Conservation (phyloP, 23 red algal genomes). For the Chondrus crispus region DNA sequence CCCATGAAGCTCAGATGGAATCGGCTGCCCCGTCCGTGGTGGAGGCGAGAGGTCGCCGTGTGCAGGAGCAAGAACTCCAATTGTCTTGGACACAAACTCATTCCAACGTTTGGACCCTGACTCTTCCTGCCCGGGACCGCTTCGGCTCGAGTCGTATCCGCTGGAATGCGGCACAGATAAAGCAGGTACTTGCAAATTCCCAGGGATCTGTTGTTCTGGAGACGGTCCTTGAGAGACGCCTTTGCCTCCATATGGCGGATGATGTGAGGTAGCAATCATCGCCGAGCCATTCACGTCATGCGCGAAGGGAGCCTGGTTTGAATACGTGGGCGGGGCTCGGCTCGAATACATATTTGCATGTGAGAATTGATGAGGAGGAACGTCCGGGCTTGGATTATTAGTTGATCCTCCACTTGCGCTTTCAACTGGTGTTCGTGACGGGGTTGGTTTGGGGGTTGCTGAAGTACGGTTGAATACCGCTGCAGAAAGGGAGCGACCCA, state of each 20-base stretch:
- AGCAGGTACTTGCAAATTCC: neutral
- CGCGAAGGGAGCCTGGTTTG: neutral
- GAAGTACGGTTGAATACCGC: neutral
- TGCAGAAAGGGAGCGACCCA: constrained; percentile 12
- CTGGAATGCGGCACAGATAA: neutral
- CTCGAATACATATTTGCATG: too few species aligned
- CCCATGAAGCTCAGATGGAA: neutral
- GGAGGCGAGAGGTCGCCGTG: constrained; percentile 42
- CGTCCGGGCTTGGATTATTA: neutral
- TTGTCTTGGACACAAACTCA: constrained; percentile 18
- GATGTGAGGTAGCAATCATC: neutral
- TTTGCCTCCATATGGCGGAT: too few species aligned
- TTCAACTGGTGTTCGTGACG: neutral
- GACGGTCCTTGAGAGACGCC: too few species aligned
- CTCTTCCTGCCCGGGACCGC: neutral
- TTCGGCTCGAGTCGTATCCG: neutral
- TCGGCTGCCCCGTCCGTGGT: neutral
- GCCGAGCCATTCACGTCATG: neutral
- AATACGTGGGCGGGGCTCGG: too few species aligned
- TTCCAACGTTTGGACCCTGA: constrained; percentile 26
- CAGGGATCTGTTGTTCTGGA: neutral
- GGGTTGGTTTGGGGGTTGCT: neutral
- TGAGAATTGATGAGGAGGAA: neutral
- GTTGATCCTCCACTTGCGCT: neutral
- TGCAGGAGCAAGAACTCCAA: constrained; percentile 41